These are phyloP conservation scores for Fragosphaeria purpurea DNA, from an alignment of 2,329 filamentous ascomycete species.

Conservation along the genomic window DNA sequence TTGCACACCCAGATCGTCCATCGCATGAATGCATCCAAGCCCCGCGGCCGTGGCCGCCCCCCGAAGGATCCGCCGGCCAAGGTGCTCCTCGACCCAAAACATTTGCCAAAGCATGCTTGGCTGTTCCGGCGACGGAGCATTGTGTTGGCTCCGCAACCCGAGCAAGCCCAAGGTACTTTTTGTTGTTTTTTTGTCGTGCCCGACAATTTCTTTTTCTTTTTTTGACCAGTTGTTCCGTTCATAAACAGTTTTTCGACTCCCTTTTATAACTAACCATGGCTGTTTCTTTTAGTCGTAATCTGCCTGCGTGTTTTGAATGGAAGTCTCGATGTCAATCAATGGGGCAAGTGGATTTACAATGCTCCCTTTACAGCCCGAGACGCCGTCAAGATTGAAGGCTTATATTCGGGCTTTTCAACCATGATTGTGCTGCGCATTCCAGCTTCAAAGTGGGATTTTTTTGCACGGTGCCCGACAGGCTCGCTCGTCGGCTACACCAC, in stretches of 20 bases:
- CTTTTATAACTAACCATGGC: background rate
- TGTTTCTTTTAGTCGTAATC: conserved; percentile 7
- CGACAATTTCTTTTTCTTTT: background rate
- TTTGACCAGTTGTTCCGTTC: background rate
- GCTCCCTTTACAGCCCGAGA: conserved; percentile 5
- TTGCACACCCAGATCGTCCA: conserved; percentile 2
- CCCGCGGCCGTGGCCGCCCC: conserved; percentile 9
- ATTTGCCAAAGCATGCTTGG: conserved; percentile 11
- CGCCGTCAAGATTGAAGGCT: conserved; percentile 11
- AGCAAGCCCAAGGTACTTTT: conserved; percentile 9
- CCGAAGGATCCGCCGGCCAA: conserved; percentile 8
- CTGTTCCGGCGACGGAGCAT: conserved; percentile 11
- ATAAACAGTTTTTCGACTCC: background rate
- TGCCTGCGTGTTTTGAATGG: conserved; percentile 11
- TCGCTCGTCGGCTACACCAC: conserved; percentile 13
- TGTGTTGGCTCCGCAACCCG: conserved; percentile 7
- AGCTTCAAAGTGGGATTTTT: conserved; percentile 7
- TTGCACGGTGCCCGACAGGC: conserved; percentile 10
- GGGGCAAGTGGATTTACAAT: conserved; percentile 13
- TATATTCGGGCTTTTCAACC: conserved; percentile 11
- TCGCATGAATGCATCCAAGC: conserved; percentile 9
- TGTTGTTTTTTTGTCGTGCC: background rate
- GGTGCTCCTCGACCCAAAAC: conserved; percentile 1
- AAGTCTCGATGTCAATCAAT: conserved; percentile 7
- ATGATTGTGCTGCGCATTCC: conserved; percentile 13